phyloP scores from a whole-genome alignment of 257 asterid species.

The Plectranthus barbatus region DNA sequence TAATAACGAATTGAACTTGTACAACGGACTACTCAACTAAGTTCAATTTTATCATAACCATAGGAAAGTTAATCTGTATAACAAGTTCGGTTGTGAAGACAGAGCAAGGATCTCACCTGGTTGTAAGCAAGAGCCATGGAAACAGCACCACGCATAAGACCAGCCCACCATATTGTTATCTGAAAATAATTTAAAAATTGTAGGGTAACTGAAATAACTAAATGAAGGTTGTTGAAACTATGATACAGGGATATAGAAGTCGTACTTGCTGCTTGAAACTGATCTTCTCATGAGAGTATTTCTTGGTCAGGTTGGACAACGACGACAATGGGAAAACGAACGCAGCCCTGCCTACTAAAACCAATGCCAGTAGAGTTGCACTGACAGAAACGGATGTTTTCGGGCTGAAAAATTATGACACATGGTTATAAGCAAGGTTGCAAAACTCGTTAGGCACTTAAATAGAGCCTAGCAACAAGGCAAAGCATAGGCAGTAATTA shows the following conservation, averaged over 20 bases:
- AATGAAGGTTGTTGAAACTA: conserved; percentile 4
- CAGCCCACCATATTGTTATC: conserved; percentile 98
- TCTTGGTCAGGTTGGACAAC: conserved; percentile 82
- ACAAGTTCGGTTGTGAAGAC: not conserved
- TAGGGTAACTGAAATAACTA: not conserved
- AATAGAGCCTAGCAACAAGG: too few species aligned
- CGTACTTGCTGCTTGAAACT: conserved; percentile 72
- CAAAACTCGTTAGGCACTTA: too few species aligned
- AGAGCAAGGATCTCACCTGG: conserved; percentile 13
- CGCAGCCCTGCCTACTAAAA: conserved; percentile 89
- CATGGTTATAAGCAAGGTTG: too few species aligned
- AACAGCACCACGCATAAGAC: conserved; percentile 99
- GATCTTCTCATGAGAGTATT: conserved; percentile 49
- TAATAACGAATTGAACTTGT: too few species aligned
- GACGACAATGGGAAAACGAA: conserved; percentile 90
- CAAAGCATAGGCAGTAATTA: too few species aligned
- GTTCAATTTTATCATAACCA: too few species aligned
- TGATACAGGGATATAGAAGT: not conserved
- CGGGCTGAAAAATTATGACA: conserved; percentile 68
- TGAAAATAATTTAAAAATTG: conserved; percentile 23
- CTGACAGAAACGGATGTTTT: conserved; percentile 60
- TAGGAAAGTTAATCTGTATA: not conserved
- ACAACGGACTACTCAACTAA: too few species aligned
- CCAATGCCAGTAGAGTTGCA: conserved; percentile 76
- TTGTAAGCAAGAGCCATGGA: too few species aligned